These are phyloP conservation scores for Penicillium sp. DNA, from an alignment of 2,329 filamentous ascomycete genomes.

Conservation along the genomic window DNA sequence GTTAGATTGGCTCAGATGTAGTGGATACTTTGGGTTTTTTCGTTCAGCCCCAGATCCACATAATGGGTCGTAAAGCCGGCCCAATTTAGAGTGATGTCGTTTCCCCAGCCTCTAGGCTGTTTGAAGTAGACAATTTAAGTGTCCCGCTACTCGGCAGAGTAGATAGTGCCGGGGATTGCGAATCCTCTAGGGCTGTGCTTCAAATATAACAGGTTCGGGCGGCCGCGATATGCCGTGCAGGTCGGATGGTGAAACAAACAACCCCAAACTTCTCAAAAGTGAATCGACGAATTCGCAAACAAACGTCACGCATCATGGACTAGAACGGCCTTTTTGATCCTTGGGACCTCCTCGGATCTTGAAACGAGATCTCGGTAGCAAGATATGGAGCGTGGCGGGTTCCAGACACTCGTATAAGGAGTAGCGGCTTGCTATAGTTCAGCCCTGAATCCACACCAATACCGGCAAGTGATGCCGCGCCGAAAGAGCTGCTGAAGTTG, in stretches of 20 bases:
- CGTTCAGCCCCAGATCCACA: conserved; percentile 28
- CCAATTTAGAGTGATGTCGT: background rate
- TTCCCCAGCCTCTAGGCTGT: background rate
- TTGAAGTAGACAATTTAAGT: background rate
- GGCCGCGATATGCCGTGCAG: conserved; percentile 7
- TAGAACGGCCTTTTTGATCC: background rate
- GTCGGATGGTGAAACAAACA: conserved; percentile 8
- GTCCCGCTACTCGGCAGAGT: background rate
- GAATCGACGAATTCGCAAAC: background rate
- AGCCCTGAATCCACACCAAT: background rate
- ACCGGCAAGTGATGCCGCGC: background rate
- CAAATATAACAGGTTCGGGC: background rate
- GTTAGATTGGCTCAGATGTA: conserved; percentile 2
- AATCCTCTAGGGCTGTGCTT: background rate
- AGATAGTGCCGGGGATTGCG: background rate
- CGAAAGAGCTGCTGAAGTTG: background rate
- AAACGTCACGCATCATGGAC: background rate
- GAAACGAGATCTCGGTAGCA: background rate
- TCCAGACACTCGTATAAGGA: background rate
- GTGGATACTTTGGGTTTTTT: background rate
- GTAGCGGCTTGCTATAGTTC: background rate
- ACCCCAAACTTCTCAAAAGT: background rate
- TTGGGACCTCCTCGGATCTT: background rate
- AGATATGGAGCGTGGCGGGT: background rate
- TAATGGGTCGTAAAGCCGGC: background rate